Evolutionary conservation across 352 stramenopile species (phyloP).

Genomic region (Globisporangium alternatum): DNA sequence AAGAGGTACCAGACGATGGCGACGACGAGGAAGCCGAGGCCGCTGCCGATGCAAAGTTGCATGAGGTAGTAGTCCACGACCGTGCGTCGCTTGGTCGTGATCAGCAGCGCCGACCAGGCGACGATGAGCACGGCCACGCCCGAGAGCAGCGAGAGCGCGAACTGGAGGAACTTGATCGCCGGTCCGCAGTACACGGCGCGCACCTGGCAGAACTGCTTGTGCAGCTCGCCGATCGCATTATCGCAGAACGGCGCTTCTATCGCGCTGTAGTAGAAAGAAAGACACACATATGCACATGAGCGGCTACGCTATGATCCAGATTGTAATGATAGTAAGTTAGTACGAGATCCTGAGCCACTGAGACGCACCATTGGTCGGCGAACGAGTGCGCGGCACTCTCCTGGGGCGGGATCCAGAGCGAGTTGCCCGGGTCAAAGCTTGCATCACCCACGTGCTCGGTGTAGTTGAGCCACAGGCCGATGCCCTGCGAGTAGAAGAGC

Average conservation of each 20-base stretch:
- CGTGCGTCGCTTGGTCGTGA: constrained; percentile 53
- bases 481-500: constrained; percentile 74
- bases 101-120: constrained; percentile 48
- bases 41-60: constrained; percentile 65
- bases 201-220: constrained; percentile 76
- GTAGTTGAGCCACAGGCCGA: constrained; percentile 82
- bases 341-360: too few species aligned
- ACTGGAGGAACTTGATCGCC: constrained; percentile 52
- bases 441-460: constrained; percentile 70
- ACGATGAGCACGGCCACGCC: constrained; percentile 43
- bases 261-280: constrained; percentile 16
- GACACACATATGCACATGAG: background rate
- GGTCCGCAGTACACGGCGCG: constrained; percentile 68
- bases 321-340: too few species aligned
- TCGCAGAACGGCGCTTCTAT: constrained; percentile 41
- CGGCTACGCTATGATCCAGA: too few species aligned
- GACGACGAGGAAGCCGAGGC: constrained; percentile 40
- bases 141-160: constrained; percentile 49
- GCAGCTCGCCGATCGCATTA: constrained; percentile 53
- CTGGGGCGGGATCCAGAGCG: constrained; percentile 70
- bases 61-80: constrained; percentile 69
- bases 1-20: constrained; percentile 66
- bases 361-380: constrained; percentile 53
- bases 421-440: constrained; percentile 71
- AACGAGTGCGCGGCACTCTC: constrained; percentile 55